Conservation (phyloP, 495 filamentous ascomycete genomes). For the Hypoxylon crocopeplum region DNA sequence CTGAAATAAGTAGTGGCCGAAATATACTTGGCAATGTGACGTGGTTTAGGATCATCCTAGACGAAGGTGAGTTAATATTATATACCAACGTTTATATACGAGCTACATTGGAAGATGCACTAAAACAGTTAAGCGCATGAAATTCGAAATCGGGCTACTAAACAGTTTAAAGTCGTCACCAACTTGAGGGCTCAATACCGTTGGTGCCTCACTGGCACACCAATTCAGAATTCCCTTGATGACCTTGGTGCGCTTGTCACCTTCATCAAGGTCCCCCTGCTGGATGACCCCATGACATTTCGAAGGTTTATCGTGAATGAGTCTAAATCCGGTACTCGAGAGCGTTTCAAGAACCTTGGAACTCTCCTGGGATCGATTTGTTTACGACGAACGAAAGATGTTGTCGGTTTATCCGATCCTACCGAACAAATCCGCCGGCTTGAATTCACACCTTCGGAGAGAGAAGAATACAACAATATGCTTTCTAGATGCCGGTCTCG, state of each 20-base stretch:
- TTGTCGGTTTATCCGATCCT: background rate
- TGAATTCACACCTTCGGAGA: background rate
- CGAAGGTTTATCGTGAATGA: conserved; percentile 14
- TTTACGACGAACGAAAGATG: background rate
- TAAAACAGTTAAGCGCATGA: conserved; percentile 40
- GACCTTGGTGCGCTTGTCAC: conserved; percentile 44
- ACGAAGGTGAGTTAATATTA: conserved; percentile 19
- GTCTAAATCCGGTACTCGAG: background rate
- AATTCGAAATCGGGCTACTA: conserved; percentile 39
- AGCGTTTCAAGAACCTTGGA: background rate
- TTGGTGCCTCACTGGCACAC: conserved; percentile 52
- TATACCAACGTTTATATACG: too few relatives aligned
- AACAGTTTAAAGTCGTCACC: conserved; percentile 36
- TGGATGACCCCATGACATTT: conserved; percentile 26
- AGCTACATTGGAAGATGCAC: background rate
- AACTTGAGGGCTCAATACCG: conserved; percentile 24
- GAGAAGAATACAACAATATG: background rate
- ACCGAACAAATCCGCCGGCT: background rate
- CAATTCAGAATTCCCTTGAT: conserved; percentile 48
- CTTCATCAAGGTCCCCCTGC: conserved; percentile 39
- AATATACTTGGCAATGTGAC: conserved; percentile 1
- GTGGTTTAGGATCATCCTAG: conserved; percentile 1
- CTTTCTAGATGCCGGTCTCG: background rate
- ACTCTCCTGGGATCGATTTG: background rate
- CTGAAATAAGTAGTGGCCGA: conserved; percentile 44